These are phyloP conservation scores for Leavenworthia alabamica DNA, from an alignment of 345 rosid genomes.

Conservation along the genomic window DNA sequence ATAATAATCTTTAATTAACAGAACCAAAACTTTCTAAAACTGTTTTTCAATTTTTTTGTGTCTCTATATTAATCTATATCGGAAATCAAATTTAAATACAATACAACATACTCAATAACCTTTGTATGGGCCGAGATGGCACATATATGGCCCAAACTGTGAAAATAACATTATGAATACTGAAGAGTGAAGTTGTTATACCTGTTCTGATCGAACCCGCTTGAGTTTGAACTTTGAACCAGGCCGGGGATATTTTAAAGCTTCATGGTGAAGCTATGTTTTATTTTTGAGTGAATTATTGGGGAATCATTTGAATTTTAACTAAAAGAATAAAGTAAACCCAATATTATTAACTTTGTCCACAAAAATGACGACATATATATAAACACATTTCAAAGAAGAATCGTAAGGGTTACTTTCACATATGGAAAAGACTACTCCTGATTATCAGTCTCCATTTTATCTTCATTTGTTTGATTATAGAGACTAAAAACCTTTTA, in stretches of 20 bases:
- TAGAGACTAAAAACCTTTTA: not conserved
- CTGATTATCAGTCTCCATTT: not conserved
- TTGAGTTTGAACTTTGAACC: too few relatives aligned
- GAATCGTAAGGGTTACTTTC: slow-evolving; percentile 25
- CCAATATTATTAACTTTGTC: slow-evolving; percentile 19
- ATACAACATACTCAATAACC: not conserved
- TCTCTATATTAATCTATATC: not conserved
- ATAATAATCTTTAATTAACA: not conserved
- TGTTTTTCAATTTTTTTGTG: too few relatives aligned
- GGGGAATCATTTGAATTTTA: slow-evolving; percentile 35
- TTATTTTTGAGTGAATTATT: slow-evolving; percentile 30
- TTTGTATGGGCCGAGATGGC: not conserved
- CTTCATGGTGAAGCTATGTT: slow-evolving; percentile 26
- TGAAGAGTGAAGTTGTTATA: too few relatives aligned
- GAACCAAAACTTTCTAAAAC: not conserved
- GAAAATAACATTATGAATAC: not conserved
- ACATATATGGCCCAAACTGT: too few relatives aligned
- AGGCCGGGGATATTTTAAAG: slow-evolving; percentile 12
- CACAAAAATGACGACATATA: slow-evolving; percentile 25
- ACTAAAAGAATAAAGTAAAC: slow-evolving; percentile 28
- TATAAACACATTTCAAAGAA: slow-evolving; percentile 20
- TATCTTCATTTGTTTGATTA: not conserved
- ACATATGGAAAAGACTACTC: slow-evolving; percentile 15
- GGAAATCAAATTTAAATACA: not conserved
- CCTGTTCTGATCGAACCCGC: too few relatives aligned